Base-by-base conservation (phyloP, 2,329 filamentous ascomycete genomes). In the Fusarium concolor region DNA sequence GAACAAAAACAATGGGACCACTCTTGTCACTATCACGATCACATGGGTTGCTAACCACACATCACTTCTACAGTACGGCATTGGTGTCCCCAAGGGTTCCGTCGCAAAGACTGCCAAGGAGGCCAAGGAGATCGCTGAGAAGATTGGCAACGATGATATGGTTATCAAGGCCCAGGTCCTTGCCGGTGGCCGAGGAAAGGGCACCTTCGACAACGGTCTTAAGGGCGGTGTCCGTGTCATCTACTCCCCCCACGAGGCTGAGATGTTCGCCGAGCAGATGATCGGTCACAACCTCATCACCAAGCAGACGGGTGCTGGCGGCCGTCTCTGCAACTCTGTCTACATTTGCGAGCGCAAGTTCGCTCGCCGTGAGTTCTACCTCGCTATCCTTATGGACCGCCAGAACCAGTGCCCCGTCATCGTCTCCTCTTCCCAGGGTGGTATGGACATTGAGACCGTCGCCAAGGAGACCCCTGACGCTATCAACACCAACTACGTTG, bases 281-380 rank as follows among this genome's bases (percentile, higher is more conserved):
- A 98, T 99, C 83, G 96, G 96, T 79, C 95, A 99, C 86, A 97
- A 97, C 85, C 93, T 99, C 83, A 89, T 99, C 84, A 99, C 96
- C 82, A 99, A 99, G 90, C 96, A 99, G 87, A 99, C 96, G 62
- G 96, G 96, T 80, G 93, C 95, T 75, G 88, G 83, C 75, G 96
- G 96, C 79, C 93, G 96, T 81, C 89, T 97, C 80, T 99, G 96
- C 89, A 98, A 92, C 83, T 89, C 94, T 70, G 96, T 99, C 79
- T 98, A 97, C 87, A 98, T 99, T 80, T 97, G 95, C 84, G 96
- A 99, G 88, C 94, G 96, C 88, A 99, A 99, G 87, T 99, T 97
- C 79, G 96, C 96, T 75, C 94, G 96, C 74, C 92, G 96, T 79
- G 96, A 99, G 84, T 99, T 99, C 86, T 99, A 99, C 87, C 90